phyloP scores from a whole-genome alignment of 441 rosid species.

The Mallotus repandus region DNA sequence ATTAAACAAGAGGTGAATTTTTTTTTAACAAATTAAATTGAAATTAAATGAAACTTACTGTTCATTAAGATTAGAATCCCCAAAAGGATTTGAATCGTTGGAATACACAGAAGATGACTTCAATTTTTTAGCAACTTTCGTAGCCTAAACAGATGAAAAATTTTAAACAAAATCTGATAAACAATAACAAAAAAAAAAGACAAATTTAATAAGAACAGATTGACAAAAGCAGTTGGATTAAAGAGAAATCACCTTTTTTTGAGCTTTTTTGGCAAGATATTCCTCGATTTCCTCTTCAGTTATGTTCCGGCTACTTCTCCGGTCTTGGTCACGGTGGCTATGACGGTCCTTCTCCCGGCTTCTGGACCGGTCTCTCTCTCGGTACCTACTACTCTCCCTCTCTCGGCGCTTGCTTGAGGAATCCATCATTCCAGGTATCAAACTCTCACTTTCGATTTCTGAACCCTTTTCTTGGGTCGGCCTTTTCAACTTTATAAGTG shows the following conservation, averaged over 20 bases:
- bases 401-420: too few species aligned
- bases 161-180: too few species aligned
- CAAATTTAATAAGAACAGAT: too few species aligned
- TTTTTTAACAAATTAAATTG: too few species aligned
- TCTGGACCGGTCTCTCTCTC: conserved; percentile 11
- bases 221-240: too few species aligned
- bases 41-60: conserved; percentile 56
- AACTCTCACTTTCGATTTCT: too few species aligned
- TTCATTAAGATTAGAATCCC: conserved; percentile 91
- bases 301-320: conserved; percentile 36
- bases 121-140: conserved; percentile 71
- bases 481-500: too few species aligned
- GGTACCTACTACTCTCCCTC: too few species aligned
- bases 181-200: too few species aligned
- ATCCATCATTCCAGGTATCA: too few species aligned
- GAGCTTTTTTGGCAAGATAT: conserved; percentile 76
- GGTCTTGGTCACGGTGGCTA: conserved; percentile 29
- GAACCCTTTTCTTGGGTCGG: too few species aligned
- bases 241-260: conserved; percentile 60
- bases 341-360: conserved; percentile 33
- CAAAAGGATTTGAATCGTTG: conserved; percentile 93
- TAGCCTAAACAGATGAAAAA: conserved; percentile 65
- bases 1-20: background rate
- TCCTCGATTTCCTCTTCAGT: conserved; percentile 67
- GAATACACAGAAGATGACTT: conserved; percentile 81